Conservation (phyloP, 345 rosid species). For the Acer yangbiense region DNA sequence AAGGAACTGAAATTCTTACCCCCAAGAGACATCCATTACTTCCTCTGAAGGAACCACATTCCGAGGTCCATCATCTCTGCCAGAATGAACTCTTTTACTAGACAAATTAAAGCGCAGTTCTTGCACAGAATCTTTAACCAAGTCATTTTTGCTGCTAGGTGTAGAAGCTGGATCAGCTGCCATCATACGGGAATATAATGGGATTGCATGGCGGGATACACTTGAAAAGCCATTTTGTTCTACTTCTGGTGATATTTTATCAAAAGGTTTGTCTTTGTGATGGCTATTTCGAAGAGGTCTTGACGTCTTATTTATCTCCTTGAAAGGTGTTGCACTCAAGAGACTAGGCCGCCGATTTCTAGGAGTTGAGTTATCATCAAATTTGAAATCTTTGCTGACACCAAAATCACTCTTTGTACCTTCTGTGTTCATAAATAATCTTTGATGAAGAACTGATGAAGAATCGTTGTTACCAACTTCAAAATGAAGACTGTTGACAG, state of each 20-base stretch:
- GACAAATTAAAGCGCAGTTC: conserved; percentile 33
- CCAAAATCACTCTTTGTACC: conserved; percentile 37
- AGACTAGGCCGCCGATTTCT: conserved; percentile 17
- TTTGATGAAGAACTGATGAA: conserved; percentile 46
- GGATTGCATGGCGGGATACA: conserved; percentile 34
- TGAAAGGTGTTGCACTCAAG: conserved; percentile 40
- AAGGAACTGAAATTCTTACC: conserved; percentile 37
- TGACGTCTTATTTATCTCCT: conserved; percentile 32
- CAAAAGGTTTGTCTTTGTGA: conserved; percentile 30
- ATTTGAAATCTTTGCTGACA: conserved; percentile 41
- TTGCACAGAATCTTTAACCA: conserved; percentile 39
- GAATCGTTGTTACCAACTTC: conserved; percentile 26
- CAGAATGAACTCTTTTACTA: conserved; percentile 47
- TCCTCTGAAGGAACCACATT: conserved; percentile 46
- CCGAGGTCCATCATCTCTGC: conserved; percentile 31
- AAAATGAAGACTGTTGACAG: conserved; percentile 28
- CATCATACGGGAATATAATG: conserved; percentile 38
- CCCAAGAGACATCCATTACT: conserved; percentile 53
- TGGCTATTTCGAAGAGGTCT: conserved; percentile 36
- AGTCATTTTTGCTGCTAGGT: conserved; percentile 37
- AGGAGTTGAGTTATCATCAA: conserved; percentile 46
- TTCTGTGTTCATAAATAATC: conserved; percentile 43
- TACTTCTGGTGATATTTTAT: conserved; percentile 43
- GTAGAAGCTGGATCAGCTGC: conserved; percentile 36
- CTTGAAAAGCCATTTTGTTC: conserved; percentile 53